Evolutionary conservation across 805 yeast genomes (phyloP).

Genomic region (Myxozyma vanderwaltii): DNA sequence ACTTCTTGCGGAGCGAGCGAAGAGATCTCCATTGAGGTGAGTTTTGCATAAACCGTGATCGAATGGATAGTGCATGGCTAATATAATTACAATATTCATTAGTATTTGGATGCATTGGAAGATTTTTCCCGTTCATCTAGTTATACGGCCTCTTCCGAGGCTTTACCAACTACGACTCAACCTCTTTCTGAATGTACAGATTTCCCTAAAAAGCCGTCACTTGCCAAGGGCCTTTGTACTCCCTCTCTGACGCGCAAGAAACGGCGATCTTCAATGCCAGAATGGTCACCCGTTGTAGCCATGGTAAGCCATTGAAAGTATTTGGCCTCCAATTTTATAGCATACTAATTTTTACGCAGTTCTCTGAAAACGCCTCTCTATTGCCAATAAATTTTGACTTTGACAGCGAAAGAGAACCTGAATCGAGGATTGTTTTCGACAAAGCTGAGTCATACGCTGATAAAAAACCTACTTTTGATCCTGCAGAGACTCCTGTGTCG

Average conservation of each 20-base stretch:
- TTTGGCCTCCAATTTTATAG: not conserved
- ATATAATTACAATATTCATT: not conserved
- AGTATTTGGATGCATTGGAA: slow-evolving; percentile 9
- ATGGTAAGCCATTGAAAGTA: slow-evolving; percentile 1
- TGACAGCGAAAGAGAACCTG: not conserved
- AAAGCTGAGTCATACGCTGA: not conserved
- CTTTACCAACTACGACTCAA: too few relatives aligned
- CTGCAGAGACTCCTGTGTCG: not conserved
- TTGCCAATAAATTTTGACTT: slow-evolving; percentile 1
- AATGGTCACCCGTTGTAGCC: slow-evolving; percentile 11
- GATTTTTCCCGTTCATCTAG: not conserved
- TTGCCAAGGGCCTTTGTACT: not conserved
- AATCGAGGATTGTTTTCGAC: too few relatives aligned
- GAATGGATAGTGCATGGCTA: not conserved
- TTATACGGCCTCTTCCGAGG: not conserved
- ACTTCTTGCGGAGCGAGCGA: not conserved
- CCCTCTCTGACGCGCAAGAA: not conserved
- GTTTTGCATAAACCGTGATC: not conserved
- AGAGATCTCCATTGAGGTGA: not conserved
- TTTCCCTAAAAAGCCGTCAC: not conserved
- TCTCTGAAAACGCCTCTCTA: slow-evolving; percentile 1
- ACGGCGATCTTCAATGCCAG: slow-evolving; percentile 20
- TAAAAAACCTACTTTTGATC: not conserved
- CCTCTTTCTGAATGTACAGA: too few relatives aligned
- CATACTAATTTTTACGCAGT: not conserved